Conservation (phyloP, 1,284 basidiomycete genomes). For the Boletus semigastroideus region DNA sequence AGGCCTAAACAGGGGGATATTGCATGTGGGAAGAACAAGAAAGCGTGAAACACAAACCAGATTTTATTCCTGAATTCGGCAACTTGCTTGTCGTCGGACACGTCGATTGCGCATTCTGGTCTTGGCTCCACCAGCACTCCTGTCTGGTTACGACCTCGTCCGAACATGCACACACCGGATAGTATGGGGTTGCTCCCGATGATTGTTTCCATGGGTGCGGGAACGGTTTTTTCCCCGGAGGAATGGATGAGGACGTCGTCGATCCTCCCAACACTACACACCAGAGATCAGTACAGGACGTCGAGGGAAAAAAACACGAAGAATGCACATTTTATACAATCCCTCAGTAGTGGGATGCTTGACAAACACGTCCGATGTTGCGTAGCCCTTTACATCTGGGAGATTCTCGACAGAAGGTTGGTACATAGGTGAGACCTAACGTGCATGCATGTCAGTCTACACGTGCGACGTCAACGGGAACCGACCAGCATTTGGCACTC, state of each 20-base stretch:
- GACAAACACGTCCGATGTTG: slow-evolving; percentile 32
- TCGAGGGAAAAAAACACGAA: background rate
- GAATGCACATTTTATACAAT: slow-evolving; percentile 38
- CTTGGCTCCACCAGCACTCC: slow-evolving; percentile 30
- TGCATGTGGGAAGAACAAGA: background rate
- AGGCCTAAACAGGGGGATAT: background rate
- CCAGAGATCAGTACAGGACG: too few relatives aligned
- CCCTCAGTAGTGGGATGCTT: slow-evolving; percentile 34
- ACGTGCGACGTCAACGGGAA: too few relatives aligned
- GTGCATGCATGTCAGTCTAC: background rate
- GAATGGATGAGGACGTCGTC: slow-evolving; percentile 26
- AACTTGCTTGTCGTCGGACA: slow-evolving; percentile 17
- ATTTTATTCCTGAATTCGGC: slow-evolving; percentile 25
- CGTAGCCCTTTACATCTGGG: slow-evolving; percentile 34
- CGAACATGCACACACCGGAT: slow-evolving; percentile 25
- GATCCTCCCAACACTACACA: slow-evolving; percentile 23
- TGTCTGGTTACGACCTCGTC: slow-evolving; percentile 19
- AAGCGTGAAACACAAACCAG: slow-evolving; percentile 10
- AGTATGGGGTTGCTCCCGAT: slow-evolving; percentile 14
- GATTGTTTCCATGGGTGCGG: slow-evolving; percentile 19
- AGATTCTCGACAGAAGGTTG: slow-evolving; percentile 32
- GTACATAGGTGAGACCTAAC: slow-evolving; percentile 18
- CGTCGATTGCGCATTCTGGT: slow-evolving; percentile 18
- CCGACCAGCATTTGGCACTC: too few relatives aligned
- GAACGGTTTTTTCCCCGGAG: slow-evolving; percentile 27